Percentiles rank a stretch among this genome's conserved stretches.
These are phyloP conservation scores for Craterostigma plantagineum DNA, from an alignment of 257 asterid species.

Conservation along the genomic window DNA sequence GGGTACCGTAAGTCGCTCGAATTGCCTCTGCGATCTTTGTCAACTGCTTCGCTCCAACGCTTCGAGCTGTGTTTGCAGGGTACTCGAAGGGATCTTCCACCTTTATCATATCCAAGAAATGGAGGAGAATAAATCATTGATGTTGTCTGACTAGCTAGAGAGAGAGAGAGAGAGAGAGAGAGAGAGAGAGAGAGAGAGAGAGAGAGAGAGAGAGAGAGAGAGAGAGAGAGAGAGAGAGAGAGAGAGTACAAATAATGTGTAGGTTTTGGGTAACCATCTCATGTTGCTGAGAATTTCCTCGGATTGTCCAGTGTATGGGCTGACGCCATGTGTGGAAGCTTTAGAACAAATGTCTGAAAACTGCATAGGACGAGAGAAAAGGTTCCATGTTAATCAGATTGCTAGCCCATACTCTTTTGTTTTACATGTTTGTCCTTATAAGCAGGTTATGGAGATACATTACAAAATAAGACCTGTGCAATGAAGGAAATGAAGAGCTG, in stretches of 20 bases:
- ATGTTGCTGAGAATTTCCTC: conserved; percentile 72
- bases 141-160: too few relatives aligned
- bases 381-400: conserved; percentile 13
- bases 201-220: background rate
- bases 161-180: too few relatives aligned
- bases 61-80: conserved; percentile 71
- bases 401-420: background rate
- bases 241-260: conserved; percentile 47
- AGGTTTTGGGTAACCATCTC: conserved; percentile 93
- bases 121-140: conserved; percentile 2
- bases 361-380: conserved; percentile 31
- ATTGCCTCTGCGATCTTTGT: conserved; percentile 36
- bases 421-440: background rate
- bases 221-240: conserved; percentile 16
- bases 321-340: conserved; percentile 55
- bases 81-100: conserved; percentile 98
- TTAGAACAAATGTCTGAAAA: conserved; percentile 46
- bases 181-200: too few relatives aligned
- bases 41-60: conserved; percentile 35
- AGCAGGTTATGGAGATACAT: too few relatives aligned
- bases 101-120: conserved; percentile 33
- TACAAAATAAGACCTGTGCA: conserved; percentile 33
- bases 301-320: conserved; percentile 45
- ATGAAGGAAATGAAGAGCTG: conserved; percentile 69
- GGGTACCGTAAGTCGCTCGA: conserved; percentile 24